phyloP scores from a whole-genome alignment of 2,329 filamentous ascomycete species.

The Sclerotinia minor region DNA sequence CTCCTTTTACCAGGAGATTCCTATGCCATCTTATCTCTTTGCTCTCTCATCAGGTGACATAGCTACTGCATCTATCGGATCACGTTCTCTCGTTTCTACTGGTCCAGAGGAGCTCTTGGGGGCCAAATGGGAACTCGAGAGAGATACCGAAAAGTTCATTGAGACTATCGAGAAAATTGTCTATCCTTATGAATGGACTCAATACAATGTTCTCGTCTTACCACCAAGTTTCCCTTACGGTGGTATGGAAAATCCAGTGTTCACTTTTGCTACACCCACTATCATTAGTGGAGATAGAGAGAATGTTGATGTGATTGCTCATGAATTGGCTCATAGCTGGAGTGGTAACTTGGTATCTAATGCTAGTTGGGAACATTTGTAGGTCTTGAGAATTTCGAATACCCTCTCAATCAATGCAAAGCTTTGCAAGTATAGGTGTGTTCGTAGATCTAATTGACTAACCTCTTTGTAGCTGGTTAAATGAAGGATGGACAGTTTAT shows the following conservation, averaged over 20 bases:
- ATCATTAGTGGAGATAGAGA: constrained; percentile 88
- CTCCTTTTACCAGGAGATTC: constrained; percentile 84
- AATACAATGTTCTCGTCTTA: constrained; percentile 90
- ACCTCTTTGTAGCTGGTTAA: constrained; percentile 55
- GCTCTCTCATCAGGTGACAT: constrained; percentile 89
- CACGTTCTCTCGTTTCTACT: constrained; percentile 79
- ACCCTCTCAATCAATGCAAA: neutral
- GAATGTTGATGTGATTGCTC: constrained; percentile 95
- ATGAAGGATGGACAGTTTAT: constrained; percentile 91
- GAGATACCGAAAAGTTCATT: constrained; percentile 89
- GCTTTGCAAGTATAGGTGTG: neutral
- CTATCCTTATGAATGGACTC: constrained; percentile 89
- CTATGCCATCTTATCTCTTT: constrained; percentile 92
- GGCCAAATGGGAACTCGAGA: constrained; percentile 89
- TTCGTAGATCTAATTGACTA: neutral
- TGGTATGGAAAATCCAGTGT: constrained; percentile 75
- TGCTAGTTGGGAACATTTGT: constrained; percentile 80
- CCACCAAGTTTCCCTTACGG: constrained; percentile 77
- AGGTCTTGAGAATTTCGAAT: constrained; percentile 39
- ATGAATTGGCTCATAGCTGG: constrained; percentile 78
- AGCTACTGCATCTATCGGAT: constrained; percentile 80
- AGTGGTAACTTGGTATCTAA: constrained; percentile 83
- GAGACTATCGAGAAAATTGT: constrained; percentile 78
- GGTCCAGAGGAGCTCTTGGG: constrained; percentile 82
- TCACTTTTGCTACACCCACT: constrained; percentile 92